Evolutionary conservation across 2,329 filamentous ascomycete species (phyloP).

Genomic region (Sporothrix humicola): DNA sequence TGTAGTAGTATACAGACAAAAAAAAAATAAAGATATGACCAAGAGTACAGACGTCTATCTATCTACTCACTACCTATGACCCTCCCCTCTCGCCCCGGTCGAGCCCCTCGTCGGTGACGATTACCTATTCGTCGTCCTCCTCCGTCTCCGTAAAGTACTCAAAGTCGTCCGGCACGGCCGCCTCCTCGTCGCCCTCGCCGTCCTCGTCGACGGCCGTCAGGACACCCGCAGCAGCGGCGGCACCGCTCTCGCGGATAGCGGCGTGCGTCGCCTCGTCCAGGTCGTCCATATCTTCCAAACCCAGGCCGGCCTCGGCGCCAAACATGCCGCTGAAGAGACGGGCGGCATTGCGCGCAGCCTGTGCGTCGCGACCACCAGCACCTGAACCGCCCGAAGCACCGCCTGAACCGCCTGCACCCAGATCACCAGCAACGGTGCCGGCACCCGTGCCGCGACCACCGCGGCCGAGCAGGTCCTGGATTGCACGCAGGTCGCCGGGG

Average conservation of each 20-base stretch:
- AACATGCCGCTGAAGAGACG: constrained; percentile 37
- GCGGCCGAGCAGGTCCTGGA: constrained; percentile 31
- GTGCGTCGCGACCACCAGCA: constrained; percentile 35
- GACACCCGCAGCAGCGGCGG: constrained; percentile 77
- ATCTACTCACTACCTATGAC: no score
- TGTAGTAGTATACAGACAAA: constrained; percentile 26
- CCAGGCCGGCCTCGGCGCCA: constrained; percentile 14
- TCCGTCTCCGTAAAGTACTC: constrained; percentile 77
- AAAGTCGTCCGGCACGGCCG: constrained; percentile 72
- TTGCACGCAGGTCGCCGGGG: constrained; percentile 41
- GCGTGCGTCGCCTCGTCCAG: constrained; percentile 36
- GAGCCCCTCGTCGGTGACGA: not conserved
- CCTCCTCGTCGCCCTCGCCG: constrained; percentile 74
- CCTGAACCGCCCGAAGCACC: constrained; percentile 33
- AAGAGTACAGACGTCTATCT: not conserved
- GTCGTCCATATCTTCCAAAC: constrained; percentile 20
- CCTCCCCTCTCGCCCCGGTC: no score
- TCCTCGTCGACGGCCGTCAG: constrained; percentile 89
- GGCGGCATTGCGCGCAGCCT: constrained; percentile 35
- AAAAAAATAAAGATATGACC: not conserved
- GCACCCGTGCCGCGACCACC: constrained; percentile 34
- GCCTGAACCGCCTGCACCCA: not conserved
- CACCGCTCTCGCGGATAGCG: constrained; percentile 52
- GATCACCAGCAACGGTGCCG: constrained; percentile 34
- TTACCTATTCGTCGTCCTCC: constrained; percentile 45